Evolutionary conservation across 768 basidiomycete species (phyloP).

Genomic region (Macrocybe gigantea): DNA sequence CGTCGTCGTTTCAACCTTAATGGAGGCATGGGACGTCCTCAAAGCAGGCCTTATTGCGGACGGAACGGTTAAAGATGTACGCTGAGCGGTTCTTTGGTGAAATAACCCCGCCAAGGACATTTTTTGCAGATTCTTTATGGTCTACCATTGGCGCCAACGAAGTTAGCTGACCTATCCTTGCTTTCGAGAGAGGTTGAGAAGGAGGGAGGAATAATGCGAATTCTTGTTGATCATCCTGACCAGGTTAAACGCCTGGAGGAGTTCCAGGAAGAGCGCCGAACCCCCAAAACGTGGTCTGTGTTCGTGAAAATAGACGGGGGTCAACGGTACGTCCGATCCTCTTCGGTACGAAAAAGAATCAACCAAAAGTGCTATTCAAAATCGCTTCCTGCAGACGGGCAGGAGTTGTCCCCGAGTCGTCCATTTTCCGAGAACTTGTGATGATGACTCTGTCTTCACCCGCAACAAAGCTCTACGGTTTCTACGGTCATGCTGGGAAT

Average conservation of each 20-base stretch:
- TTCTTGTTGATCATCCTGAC: constrained; percentile 72
- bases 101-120: background rate
- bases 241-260: constrained; percentile 63
- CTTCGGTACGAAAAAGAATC: background rate
- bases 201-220: constrained; percentile 53
- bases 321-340: constrained; percentile 47
- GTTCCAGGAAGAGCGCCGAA: constrained; percentile 30
- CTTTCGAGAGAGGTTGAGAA: constrained; percentile 50
- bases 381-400: constrained; percentile 52
- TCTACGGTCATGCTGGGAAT: constrained; percentile 77
- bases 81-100: constrained; percentile 15
- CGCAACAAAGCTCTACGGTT: constrained; percentile 65
- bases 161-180: constrained; percentile 61
- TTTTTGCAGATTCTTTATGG: constrained; percentile 69
- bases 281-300: constrained; percentile 52
- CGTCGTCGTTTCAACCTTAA: constrained; percentile 75
- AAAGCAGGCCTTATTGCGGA: constrained; percentile 63
- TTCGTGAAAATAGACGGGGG: constrained; percentile 83
- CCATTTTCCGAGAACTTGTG: constrained; percentile 51
- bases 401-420: constrained; percentile 51
- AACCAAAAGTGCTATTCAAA: constrained; percentile 8
- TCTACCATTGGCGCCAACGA: constrained; percentile 64
- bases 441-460: constrained; percentile 45
- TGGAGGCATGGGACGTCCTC: constrained; percentile 77
- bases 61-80: constrained; percentile 71